Conservation (phyloP, 345 rosid genomes). For the Sisymbrium irio region DNA sequence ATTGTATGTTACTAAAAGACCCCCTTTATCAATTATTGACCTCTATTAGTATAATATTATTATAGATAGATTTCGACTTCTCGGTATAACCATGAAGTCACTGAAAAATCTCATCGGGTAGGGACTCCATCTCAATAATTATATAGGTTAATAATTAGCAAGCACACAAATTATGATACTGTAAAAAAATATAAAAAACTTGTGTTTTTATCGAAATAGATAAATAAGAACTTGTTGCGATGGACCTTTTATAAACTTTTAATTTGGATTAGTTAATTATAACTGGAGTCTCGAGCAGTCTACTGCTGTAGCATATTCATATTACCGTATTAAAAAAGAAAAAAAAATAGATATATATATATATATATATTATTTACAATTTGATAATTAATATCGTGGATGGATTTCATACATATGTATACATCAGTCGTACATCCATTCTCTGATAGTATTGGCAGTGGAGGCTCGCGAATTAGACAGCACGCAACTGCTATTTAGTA, state of each 20-base stretch:
- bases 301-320: neutral
- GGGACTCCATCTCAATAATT: slow-evolving; percentile 10
- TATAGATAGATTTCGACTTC: slow-evolving; percentile 14
- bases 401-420: neutral
- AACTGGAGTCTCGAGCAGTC: neutral
- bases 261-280: neutral
- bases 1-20: slow-evolving; percentile 8
- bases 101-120: neutral
- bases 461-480: neutral
- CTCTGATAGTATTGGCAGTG: neutral
- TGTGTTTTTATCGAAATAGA: neutral
- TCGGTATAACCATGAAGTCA: neutral
- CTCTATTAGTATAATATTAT: neutral
- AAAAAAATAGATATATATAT: no score
- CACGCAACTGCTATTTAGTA: neutral
- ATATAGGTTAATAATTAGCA: neutral
- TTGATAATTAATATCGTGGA: neutral
- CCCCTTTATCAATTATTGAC: slow-evolving; percentile 24
- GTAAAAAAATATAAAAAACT: neutral
- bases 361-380: neutral
- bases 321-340: neutral
- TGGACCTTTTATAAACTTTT: neutral
- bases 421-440: slow-evolving; percentile 6
- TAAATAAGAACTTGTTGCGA: neutral
- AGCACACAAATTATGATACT: neutral